phyloP scores from a whole-genome alignment of 2,329 filamentous ascomycete species.

The Fusarium pseudograminearum region DNA sequence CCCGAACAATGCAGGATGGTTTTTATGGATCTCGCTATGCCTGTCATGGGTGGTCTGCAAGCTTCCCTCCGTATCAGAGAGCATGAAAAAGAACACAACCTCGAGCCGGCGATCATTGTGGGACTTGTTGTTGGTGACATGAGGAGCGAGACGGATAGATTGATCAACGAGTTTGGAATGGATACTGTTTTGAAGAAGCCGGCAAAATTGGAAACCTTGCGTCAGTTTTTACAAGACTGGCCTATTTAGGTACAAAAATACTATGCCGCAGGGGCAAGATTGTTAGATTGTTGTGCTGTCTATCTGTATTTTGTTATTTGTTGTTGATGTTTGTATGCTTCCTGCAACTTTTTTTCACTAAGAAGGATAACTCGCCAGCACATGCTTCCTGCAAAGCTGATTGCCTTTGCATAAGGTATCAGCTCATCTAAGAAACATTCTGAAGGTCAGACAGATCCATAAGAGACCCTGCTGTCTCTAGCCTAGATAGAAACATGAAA shows the following conservation, averaged over 20 bases:
- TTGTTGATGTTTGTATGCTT: too few relatives aligned
- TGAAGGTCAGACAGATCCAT: too few relatives aligned
- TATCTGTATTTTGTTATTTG: too few relatives aligned
- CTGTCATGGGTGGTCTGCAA: conserved; percentile 9
- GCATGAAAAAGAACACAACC: neutral
- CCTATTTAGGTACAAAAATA: neutral
- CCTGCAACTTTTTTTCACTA: too few relatives aligned
- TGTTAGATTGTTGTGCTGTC: too few relatives aligned
- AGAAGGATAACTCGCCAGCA: too few relatives aligned
- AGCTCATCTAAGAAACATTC: too few relatives aligned
- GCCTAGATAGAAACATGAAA: too few relatives aligned
- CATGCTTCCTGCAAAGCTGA: too few relatives aligned
- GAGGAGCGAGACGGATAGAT: neutral
- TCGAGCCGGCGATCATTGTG: conserved; percentile 7
- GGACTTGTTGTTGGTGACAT: neutral
- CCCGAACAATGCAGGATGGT: conserved; percentile 8
- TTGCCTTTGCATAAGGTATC: too few relatives aligned
- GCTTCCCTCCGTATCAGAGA: conserved; percentile 3
- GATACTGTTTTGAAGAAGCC: conserved; percentile 7
- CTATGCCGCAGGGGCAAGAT: too few relatives aligned
- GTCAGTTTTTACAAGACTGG: neutral
- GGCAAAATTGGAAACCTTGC: fast-evolving
- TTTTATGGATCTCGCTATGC: conserved; percentile 17
- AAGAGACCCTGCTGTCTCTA: too few relatives aligned
- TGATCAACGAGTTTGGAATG: conserved; percentile 5